phyloP scores from a whole-genome alignment of 805 yeast genomes.

The Isabelozyma gotoi region DNA sequence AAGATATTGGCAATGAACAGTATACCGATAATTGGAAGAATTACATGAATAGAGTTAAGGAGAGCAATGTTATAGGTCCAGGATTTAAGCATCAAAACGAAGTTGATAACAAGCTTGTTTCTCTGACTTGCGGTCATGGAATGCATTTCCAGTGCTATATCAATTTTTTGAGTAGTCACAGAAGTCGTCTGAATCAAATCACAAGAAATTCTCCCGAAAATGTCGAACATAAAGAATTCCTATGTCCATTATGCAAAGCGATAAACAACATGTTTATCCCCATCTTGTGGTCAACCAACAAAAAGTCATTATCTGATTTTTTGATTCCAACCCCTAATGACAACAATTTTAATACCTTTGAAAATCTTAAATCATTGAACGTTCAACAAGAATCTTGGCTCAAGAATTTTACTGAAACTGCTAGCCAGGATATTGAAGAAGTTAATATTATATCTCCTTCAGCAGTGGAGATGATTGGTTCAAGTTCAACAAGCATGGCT shows the following conservation, averaged over 20 bases:
- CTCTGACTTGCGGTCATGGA: constrained; percentile 90
- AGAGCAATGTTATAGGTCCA: constrained; percentile 59
- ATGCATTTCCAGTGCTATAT: constrained; percentile 81
- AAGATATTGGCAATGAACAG: constrained; percentile 9
- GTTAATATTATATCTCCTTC: constrained; percentile 22
- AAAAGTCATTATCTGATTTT: constrained; percentile 23
- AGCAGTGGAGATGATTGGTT: constrained; percentile 28
- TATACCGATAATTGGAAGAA: constrained; percentile 34
- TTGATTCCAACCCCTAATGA: constrained; percentile 11
- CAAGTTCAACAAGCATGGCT: constrained; percentile 9
- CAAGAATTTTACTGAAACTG: constrained; percentile 14
- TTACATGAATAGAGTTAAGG: constrained; percentile 36
- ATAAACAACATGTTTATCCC: constrained; percentile 85
- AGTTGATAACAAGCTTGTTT: constrained; percentile 46
- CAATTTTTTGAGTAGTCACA: constrained; percentile 57
- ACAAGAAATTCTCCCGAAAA: constrained; percentile 83
- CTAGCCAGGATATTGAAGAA: constrained; percentile 21
- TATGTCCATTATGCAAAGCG: constrained; percentile 91
- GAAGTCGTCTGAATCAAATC: constrained; percentile 63
- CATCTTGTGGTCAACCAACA: constrained; percentile 56
- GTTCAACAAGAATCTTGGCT: constrained; percentile 24
- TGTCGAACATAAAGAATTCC: constrained; percentile 64
- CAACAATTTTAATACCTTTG: constrained; percentile 9
- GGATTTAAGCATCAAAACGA: constrained; percentile 54
- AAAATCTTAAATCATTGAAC: constrained; percentile 9